phyloP scores from a whole-genome alignment of 2,329 filamentous ascomycete genomes.

The Daldinia eschscholtzii region DNA sequence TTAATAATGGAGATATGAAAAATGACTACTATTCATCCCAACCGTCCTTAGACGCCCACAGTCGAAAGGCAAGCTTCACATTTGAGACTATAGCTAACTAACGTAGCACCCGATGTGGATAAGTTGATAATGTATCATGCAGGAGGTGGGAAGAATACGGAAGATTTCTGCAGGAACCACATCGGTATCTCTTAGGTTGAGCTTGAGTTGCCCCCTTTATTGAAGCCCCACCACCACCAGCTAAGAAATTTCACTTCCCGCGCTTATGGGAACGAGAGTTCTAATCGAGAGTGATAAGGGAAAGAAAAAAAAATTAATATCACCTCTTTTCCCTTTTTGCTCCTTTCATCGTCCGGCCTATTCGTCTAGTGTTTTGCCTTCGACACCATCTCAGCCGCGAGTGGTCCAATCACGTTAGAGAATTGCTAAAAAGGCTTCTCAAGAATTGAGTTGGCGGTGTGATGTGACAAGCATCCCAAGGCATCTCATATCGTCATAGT shows the following conservation, averaged over 20 bases:
- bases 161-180: conserved; percentile 41
- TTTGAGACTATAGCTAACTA: background rate
- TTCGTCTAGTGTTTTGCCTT: conserved; percentile 19
- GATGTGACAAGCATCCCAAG: conserved; percentile 34
- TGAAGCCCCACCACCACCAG: conserved; percentile 23
- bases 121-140: conserved; percentile 43
- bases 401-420: conserved; percentile 27
- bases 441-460: conserved; percentile 41
- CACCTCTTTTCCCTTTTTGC: background rate
- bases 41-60: background rate
- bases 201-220: conserved; percentile 15
- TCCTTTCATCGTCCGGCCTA: background rate
- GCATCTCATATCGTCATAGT: conserved; percentile 30
- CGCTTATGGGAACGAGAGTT: conserved; percentile 15
- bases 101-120: conserved; percentile 37
- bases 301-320: background rate
- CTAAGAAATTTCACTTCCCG: conserved; percentile 18
- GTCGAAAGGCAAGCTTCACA: background rate
- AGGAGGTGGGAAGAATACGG: conserved; percentile 39
- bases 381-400: conserved; percentile 19
- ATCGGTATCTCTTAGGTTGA: conserved; percentile 7
- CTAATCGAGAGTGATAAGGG: background rate
- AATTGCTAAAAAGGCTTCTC: conserved; percentile 15
- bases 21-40: background rate
- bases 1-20: background rate